Evolutionary conservation across 2,329 filamentous ascomycete genomes (phyloP).

Genomic region (Scolecobasidium constrictum): DNA sequence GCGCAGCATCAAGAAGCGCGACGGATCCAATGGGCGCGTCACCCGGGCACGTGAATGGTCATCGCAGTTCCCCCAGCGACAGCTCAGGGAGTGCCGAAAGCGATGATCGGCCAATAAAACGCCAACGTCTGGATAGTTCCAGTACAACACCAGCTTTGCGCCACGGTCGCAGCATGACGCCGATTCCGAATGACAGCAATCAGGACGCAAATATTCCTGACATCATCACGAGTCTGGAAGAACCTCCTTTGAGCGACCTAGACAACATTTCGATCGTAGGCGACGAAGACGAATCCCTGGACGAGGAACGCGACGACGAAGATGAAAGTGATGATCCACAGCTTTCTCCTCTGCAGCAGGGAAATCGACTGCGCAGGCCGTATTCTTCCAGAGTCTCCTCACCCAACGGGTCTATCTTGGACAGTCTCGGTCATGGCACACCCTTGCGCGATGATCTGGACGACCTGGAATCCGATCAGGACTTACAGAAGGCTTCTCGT

Average conservation of each 20-base stretch:
- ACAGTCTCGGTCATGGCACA: constrained; percentile 23
- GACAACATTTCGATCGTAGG: background rate
- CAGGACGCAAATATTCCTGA: constrained; percentile 2
- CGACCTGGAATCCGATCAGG: constrained; percentile 22
- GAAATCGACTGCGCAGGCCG: constrained; percentile 10
- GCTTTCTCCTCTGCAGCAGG: constrained; percentile 1
- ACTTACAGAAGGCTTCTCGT: constrained; percentile 24
- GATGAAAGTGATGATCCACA: background rate
- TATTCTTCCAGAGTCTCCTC: constrained; percentile 23
- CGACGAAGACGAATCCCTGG: background rate
- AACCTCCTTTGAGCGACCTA: background rate
- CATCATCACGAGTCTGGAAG: constrained; percentile 1
- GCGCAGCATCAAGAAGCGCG: constrained; percentile 25
- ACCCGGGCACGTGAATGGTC: constrained; percentile 24
- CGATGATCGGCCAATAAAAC: constrained; percentile 9
- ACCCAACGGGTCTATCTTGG: constrained; percentile 25
- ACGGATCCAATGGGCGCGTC: constrained; percentile 17
- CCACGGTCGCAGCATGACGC: background rate
- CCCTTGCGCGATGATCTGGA: constrained; percentile 24
- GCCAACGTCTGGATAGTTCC: background rate
- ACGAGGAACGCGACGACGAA: constrained; percentile 4
- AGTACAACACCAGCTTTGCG: background rate
- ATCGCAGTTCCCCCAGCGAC: constrained; percentile 26
- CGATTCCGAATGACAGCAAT: background rate
- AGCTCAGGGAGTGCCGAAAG: constrained; percentile 5